A percentile compares a stretch with the other conserved stretches of the same genome.
phyloP scores from a whole-genome alignment of 202 grass and related monocot genomes.

The Thinopyrum obtusiflorum region DNA sequence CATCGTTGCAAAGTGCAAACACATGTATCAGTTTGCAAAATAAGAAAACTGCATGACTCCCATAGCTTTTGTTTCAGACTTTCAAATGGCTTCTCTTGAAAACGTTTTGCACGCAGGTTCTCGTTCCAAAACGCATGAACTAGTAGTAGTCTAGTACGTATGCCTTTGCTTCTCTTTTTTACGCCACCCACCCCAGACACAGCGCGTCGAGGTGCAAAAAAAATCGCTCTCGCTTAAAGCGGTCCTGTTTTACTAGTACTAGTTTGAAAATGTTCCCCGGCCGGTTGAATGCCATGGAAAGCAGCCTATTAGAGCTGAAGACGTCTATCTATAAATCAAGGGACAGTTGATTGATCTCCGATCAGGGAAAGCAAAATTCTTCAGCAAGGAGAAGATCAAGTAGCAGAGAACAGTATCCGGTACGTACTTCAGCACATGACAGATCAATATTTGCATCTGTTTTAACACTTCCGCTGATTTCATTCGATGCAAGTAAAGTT shows the following conservation, averaged over 20 bases:
- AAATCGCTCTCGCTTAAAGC: not conserved
- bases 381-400: not conserved
- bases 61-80: too few relatives aligned
- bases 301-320: not conserved
- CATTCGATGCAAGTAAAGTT: not conserved
- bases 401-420: not conserved
- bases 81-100: too few relatives aligned
- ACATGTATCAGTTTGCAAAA: too few relatives aligned
- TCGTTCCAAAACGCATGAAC: not conserved
- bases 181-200: not conserved
- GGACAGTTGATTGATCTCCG: not conserved
- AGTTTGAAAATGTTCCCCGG: not conserved
- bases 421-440: not conserved
- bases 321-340: not conserved
- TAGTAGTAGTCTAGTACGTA: too few relatives aligned
- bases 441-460: not conserved
- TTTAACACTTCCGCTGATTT: not conserved
- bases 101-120: too few relatives aligned
- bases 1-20: too few relatives aligned
- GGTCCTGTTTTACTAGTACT: not conserved
- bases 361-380: not conserved
- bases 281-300: not conserved
- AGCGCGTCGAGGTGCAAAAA: not conserved
- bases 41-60: too few relatives aligned
- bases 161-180: not conserved